Conservation (phyloP, 495 filamentous ascomycete genomes). For the Penicillium flavigenum region DNA sequence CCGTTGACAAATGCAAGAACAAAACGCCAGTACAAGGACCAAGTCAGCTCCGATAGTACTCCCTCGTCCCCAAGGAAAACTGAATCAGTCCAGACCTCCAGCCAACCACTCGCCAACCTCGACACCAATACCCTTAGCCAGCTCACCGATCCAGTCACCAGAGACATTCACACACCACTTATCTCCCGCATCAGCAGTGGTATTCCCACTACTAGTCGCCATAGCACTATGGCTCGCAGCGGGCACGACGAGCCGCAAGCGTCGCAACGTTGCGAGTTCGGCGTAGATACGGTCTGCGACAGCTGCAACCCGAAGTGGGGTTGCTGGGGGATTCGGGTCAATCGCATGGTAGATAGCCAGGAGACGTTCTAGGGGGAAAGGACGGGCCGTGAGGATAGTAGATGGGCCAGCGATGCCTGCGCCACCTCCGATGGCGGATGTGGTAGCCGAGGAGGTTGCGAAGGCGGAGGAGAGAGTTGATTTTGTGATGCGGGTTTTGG, state of each 20-base stretch:
- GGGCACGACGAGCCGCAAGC: slow-evolving; percentile 71
- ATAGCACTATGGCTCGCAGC: slow-evolving; percentile 45
- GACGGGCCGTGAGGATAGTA: slow-evolving; percentile 69
- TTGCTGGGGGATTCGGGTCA: slow-evolving; percentile 60
- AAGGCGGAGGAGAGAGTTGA: slow-evolving; percentile 43
- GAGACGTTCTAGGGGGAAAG: slow-evolving; percentile 84
- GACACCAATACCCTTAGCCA: slow-evolving; percentile 49
- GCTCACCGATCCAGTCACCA: slow-evolving; percentile 48
- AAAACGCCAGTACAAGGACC: neutral
- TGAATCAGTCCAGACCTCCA: slow-evolving; percentile 42
- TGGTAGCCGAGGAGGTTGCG: slow-evolving; percentile 41
- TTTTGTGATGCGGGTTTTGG: slow-evolving; percentile 52
- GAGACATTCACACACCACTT: slow-evolving; percentile 52
- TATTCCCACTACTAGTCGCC: slow-evolving; percentile 39
- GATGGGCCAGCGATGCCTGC: slow-evolving; percentile 59
- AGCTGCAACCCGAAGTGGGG: slow-evolving; percentile 45
- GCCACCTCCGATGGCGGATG: slow-evolving; percentile 36
- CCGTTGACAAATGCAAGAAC: slow-evolving; percentile 1
- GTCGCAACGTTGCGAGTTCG: slow-evolving; percentile 77
- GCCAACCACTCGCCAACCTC: slow-evolving; percentile 52
- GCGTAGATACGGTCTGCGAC: slow-evolving; percentile 63
- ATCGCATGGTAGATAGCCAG: slow-evolving; percentile 84
- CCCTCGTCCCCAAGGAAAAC: neutral
- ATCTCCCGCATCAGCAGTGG: slow-evolving; percentile 42
- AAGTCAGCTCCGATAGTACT: neutral